Evolutionary conservation across 805 yeast species (phyloP).

Genomic region (Debaryomyces castellii): DNA sequence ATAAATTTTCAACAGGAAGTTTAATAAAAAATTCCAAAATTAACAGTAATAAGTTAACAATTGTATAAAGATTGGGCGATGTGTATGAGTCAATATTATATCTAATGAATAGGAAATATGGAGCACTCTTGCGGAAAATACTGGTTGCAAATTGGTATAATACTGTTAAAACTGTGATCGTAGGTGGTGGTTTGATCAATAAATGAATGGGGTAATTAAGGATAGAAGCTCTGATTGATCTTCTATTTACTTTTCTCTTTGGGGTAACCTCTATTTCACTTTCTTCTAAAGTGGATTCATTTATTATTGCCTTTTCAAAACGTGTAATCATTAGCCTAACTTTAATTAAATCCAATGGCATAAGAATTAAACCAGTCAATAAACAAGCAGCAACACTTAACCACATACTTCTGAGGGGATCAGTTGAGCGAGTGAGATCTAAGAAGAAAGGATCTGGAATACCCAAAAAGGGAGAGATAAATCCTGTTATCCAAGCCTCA

Average conservation of each 20-base stretch:
- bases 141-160: conserved; percentile 60
- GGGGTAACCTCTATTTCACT: not conserved
- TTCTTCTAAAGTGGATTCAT: conserved; percentile 1
- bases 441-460: conserved; percentile 89
- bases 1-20: conserved; percentile 83
- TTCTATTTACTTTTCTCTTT: conserved; percentile 22
- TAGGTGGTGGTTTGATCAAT: conserved; percentile 56
- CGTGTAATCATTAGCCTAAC: conserved; percentile 74
- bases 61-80: conserved; percentile 59
- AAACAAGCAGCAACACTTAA: conserved; percentile 72
- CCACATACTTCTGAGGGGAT: conserved; percentile 65
- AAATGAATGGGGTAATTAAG: conserved; percentile 55
- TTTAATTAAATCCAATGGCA: conserved; percentile 81
- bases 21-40: conserved; percentile 68
- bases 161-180: conserved; percentile 45
- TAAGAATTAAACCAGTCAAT: conserved; percentile 65
- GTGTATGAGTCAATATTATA: conserved; percentile 67
- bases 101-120: conserved; percentile 57
- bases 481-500: conserved; percentile 91
- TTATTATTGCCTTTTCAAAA: conserved; percentile 33
- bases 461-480: conserved; percentile 74
- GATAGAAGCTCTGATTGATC: conserved; percentile 75
- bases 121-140: conserved; percentile 65
- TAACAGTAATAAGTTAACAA: conserved; percentile 60
- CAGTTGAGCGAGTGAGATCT: conserved; percentile 77